Percentiles rank a stretch among this genome's conserved stretches.
These are phyloP conservation scores for Selaginella moellendorffii DNA, from an alignment of 75 land plant genomes.

Conservation along the genomic window DNA sequence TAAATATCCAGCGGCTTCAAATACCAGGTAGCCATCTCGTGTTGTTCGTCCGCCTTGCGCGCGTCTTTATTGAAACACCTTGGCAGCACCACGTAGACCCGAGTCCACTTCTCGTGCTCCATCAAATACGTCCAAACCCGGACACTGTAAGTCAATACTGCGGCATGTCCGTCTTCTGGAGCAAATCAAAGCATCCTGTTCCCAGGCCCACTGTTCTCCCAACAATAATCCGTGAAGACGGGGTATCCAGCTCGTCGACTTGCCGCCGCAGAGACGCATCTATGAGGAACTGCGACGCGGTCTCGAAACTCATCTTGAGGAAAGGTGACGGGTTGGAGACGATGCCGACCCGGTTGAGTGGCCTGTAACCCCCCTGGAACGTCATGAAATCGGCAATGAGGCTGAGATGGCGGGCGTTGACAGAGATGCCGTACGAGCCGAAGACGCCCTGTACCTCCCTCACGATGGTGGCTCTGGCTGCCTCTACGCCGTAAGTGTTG, in stretches of 20 bases:
- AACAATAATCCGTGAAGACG: conserved; percentile 69
- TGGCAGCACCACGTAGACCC: too few relatives aligned
- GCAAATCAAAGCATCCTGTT: conserved; percentile 75
- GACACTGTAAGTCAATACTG: too few relatives aligned
- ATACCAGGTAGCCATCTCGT: too few relatives aligned
- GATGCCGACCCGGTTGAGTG: conserved; percentile 60
- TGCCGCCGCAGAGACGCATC: conserved; percentile 55
- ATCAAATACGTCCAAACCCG: too few relatives aligned
- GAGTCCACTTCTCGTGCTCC: too few relatives aligned
- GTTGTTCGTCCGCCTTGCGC: too few relatives aligned
- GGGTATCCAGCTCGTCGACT: conserved; percentile 51
- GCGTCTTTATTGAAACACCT: too few relatives aligned
- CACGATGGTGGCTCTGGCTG: conserved; percentile 69
- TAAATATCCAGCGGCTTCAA: too few relatives aligned
- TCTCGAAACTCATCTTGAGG: conserved; percentile 78
- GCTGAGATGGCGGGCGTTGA: conserved; percentile 50
- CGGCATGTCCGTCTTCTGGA: too few relatives aligned
- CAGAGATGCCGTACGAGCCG: conserved; percentile 46
- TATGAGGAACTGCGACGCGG: conserved; percentile 63
- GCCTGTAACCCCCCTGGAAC: conserved; percentile 53
- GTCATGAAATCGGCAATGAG: conserved; percentile 94
- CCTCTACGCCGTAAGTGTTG: conserved; percentile 77
- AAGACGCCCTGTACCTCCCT: conserved; percentile 58
- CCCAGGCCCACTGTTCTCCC: conserved; percentile 78
- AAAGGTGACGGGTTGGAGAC: conserved; percentile 61